Percentiles rank a stretch among this genome's conserved stretches.
phyloP scores from a whole-genome alignment of 495 filamentous ascomycete genomes.

The Aspergillus conjunctus region DNA sequence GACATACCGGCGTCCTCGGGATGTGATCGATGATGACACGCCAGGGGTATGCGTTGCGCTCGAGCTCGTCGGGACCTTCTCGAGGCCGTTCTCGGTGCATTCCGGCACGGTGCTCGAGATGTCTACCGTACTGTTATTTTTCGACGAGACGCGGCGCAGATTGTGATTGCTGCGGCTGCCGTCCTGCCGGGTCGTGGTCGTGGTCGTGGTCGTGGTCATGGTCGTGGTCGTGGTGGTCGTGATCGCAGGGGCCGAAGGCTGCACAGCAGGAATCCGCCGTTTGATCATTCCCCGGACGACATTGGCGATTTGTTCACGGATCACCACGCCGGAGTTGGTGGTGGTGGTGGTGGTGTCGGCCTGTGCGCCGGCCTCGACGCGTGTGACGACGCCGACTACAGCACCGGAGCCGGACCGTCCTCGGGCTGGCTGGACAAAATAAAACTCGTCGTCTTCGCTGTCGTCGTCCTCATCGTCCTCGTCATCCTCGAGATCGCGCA shows the following conservation, averaged over 20 bases:
- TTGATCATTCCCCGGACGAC: conserved; percentile 17
- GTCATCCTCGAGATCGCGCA: conserved; percentile 9
- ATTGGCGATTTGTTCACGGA: conserved; percentile 23
- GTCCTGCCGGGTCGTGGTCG: not conserved
- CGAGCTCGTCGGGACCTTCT: not conserved
- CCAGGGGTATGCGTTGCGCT: not conserved
- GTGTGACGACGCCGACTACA: not conserved
- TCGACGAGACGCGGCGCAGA: not conserved
- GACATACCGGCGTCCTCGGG: not conserved
- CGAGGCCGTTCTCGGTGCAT: not conserved
- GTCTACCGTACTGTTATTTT: not conserved
- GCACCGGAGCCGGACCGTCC: not conserved
- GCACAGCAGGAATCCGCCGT: conserved; percentile 10
- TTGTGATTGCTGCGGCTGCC: no score
- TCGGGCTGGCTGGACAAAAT: no score
- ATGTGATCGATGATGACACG: not conserved
- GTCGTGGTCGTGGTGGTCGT: not conserved
- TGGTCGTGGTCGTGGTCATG: not conserved
- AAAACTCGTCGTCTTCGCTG: not conserved
- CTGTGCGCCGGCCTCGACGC: not conserved
- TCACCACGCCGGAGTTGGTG: conserved; percentile 6
- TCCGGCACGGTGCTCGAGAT: not conserved
- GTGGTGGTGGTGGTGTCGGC: not conserved
- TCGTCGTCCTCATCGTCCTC: conserved; percentile 9
- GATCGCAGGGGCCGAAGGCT: not conserved